Conservation (phyloP, 2,329 filamentous ascomycete species). For the Talaromyces sp. region DNA sequence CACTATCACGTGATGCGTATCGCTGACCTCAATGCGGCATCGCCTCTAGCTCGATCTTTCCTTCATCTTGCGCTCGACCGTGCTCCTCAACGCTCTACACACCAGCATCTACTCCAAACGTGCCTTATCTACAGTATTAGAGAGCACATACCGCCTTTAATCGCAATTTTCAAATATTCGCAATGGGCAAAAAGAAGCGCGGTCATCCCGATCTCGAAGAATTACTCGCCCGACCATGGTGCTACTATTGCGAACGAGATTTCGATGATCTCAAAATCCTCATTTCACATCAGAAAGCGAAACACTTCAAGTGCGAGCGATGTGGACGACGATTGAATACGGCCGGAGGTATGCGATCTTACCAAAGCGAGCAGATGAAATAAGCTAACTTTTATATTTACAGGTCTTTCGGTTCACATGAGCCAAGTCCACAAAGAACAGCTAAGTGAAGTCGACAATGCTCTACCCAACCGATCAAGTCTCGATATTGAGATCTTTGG, state of each 20-base stretch:
- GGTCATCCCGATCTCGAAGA: constrained; percentile 84
- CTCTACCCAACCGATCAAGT: constrained; percentile 77
- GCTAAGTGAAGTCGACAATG: constrained; percentile 84
- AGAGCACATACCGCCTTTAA: background rate
- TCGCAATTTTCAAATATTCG: background rate
- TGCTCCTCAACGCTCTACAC: background rate
- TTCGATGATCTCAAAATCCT: constrained; percentile 97
- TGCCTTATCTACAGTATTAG: too few relatives aligned
- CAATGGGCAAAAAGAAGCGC: constrained; percentile 73
- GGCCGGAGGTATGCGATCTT: constrained; percentile 69
- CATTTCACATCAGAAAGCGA: constrained; percentile 97
- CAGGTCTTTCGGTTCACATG: constrained; percentile 93
- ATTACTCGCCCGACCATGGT: constrained; percentile 84
- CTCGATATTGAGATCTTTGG: constrained; percentile 96
- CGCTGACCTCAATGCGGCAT: background rate
- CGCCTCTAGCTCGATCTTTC: background rate
- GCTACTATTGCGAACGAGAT: constrained; percentile 99
- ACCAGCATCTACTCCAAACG: background rate
- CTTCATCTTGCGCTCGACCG: background rate
- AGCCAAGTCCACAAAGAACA: constrained; percentile 98
- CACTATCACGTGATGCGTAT: background rate
- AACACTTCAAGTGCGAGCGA: constrained; percentile 96
- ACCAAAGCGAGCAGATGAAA: background rate
- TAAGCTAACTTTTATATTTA: background rate
- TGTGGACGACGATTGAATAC: constrained; percentile 89